Conservation (phyloP, 352 stramenopile genomes). For the Globisporangium rhizosaccharum region DNA sequence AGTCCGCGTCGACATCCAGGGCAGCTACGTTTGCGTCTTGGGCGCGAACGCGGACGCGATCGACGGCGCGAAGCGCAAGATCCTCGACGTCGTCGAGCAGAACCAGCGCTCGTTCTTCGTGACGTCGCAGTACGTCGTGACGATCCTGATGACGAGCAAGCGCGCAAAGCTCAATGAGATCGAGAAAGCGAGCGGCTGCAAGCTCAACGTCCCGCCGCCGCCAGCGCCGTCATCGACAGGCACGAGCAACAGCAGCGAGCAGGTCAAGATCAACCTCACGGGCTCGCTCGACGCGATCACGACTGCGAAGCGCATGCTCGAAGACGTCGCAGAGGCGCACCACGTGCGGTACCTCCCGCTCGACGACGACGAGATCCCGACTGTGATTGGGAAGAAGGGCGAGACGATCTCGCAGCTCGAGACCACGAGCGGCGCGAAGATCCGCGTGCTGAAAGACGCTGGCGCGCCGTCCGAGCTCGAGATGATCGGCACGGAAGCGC, state of each 20-base stretch:
- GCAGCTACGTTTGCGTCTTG: constrained; percentile 54
- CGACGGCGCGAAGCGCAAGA: constrained; percentile 32
- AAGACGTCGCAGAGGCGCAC: constrained; percentile 54
- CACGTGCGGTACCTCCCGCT: constrained; percentile 64
- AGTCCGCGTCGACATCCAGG: constrained; percentile 66
- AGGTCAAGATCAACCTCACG: constrained; percentile 64
- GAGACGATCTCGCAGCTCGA: constrained; percentile 71
- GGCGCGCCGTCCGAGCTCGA: constrained; percentile 49
- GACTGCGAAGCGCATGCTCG: constrained; percentile 51
- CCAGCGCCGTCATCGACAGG: constrained; percentile 6
- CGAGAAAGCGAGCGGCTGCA: constrained; percentile 49
- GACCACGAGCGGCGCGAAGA: constrained; percentile 49
- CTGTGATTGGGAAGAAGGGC: constrained; percentile 74
- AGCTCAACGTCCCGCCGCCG: constrained; percentile 44
- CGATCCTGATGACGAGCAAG: constrained; percentile 63
- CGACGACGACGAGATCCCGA: constrained; percentile 71
- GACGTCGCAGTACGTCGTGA: constrained; percentile 54
- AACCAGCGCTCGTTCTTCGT: constrained; percentile 71
- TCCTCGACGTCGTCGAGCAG: constrained; percentile 64
- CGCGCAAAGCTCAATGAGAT: constrained; percentile 74
- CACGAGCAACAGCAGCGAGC: constrained; percentile 23
- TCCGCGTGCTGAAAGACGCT: constrained; percentile 46
- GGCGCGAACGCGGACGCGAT: constrained; percentile 52
- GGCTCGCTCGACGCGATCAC: constrained; percentile 55
- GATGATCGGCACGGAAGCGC: constrained; percentile 68